These are phyloP conservation scores for Candida incommunis DNA, from an alignment of 805 yeast genomes.

Conservation along the genomic window DNA sequence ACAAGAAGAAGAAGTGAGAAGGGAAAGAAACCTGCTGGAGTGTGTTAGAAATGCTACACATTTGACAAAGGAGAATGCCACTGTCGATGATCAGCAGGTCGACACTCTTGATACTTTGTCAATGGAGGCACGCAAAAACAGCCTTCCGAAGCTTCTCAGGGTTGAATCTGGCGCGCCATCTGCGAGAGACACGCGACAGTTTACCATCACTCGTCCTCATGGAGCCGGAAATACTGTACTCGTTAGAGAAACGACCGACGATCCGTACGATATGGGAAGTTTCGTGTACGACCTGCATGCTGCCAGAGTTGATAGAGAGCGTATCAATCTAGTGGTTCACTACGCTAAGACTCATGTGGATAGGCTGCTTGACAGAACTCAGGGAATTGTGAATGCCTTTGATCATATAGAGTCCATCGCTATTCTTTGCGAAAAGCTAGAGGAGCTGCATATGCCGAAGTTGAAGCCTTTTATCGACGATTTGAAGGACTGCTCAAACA, in stretches of 20 bases:
- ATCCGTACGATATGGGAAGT: neutral
- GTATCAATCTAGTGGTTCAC: constrained; percentile 4
- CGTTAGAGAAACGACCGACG: neutral
- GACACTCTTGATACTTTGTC: neutral
- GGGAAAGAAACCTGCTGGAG: neutral
- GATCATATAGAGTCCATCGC: neutral
- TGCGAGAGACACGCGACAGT: neutral
- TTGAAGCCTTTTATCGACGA: neutral
- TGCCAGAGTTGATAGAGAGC: constrained; percentile 10
- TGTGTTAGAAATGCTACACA: neutral
- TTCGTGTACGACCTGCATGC: constrained; percentile 1
- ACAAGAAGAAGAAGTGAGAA: neutral
- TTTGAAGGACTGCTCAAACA: neutral
- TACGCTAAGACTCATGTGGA: neutral
- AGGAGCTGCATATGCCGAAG: neutral
- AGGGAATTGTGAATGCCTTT: neutral
- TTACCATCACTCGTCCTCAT: neutral
- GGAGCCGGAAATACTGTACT: neutral
- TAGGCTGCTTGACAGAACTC: neutral
- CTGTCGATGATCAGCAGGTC: neutral
- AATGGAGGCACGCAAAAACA: neutral
- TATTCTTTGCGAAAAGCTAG: neutral
- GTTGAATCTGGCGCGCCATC: neutral
- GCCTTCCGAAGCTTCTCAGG: neutral
- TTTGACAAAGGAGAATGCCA: neutral